phyloP scores from a whole-genome alignment of 176 grass and related monocot species.

The Triticum urartu region DNA sequence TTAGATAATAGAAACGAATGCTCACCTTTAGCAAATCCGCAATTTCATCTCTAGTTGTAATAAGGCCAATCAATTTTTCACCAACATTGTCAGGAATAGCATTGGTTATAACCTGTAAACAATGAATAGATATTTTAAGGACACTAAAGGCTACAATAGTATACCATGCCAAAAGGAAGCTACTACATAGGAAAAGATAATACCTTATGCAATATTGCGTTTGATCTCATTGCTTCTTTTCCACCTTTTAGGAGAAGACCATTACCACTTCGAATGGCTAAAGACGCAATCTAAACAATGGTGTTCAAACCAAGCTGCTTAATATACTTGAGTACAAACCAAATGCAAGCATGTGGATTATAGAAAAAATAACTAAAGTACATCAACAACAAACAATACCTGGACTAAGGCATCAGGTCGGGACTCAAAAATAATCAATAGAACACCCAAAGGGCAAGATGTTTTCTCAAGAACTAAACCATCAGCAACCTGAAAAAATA shows the following conservation, averaged over 20 bases:
- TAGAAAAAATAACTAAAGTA: not conserved
- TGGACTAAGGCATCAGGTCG: conserved; percentile 97
- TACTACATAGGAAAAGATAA: conserved; percentile 22
- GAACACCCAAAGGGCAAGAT: conserved; percentile 80
- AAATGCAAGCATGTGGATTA: not conserved
- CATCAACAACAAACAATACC: conserved; percentile 43
- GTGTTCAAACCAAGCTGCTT: conserved; percentile 3
- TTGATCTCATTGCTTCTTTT: conserved; percentile 97
- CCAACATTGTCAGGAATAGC: conserved; percentile 79
- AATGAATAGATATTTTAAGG: not conserved
- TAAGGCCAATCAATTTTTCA: conserved; percentile 82
- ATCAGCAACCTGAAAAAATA: conserved; percentile 66
- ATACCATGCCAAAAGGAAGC: conserved; percentile 7
- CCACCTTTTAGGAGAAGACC: conserved; percentile 98
- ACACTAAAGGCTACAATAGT: not conserved
- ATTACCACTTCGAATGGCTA: conserved; percentile 93
- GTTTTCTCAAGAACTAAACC: conserved; percentile 84
- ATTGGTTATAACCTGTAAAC: conserved; percentile 69
- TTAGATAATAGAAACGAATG: conserved; percentile 3
- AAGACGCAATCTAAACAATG: conserved; percentile 77
- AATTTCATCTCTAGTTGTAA: conserved; percentile 93
- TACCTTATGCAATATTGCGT: conserved; percentile 90
- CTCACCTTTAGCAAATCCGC: conserved; percentile 87
- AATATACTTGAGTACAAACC: conserved; percentile 2
- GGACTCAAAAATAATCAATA: conserved; percentile 94